Base-by-base conservation (phyloP, 345 rosid species). In the Arabis hirsuta region DNA sequence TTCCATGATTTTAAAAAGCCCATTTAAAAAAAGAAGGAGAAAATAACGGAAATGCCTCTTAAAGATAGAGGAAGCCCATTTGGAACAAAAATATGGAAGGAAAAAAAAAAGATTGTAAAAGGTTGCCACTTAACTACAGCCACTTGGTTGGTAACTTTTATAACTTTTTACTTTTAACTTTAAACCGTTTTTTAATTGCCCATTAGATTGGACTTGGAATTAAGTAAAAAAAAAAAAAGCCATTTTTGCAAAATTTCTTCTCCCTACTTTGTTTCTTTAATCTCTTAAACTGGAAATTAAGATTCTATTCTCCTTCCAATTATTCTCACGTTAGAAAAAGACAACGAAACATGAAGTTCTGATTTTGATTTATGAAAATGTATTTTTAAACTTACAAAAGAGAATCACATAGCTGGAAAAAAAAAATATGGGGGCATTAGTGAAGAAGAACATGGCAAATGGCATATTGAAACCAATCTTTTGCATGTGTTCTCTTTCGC, bases 101-200 rank as follows among this genome's bases (percentile, higher is more conserved):
- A 1, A 5, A 12, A 16, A 4, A 13, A 2, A 9, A n/a, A 6
- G 13, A 0, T 16, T 9, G 36, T 6, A 32, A 27, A 7, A 14
- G 6, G 2, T 89, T 86, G 88, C 84, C 87, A 85, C 96, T 89
- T 84, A 84, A 82, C 90, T 87, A 87, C 90, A 87, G 86, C 86
- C 85, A 82, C 90, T 12, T 4, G 2, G 44, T 0, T 38, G 12
- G 0, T 0, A 5, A 0, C 0, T 14, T n/a, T 7, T 0, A 0
- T 6, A 7, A 43, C 2, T 1, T 43, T 4, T 1, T 0, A 1
- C 12, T 32, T 29, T 32, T 32, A 32, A 6, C 36, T 32, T 34
- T 34, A 36, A 36, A 8, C 41, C 10, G 0, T 6, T 38, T 5
- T 66, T 54, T 60, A 43, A 43, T 74, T 74, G 9, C 56, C 78